These are phyloP conservation scores for Madurella mycetomatis DNA, from an alignment of 2,329 filamentous ascomycete genomes.

Conservation along the genomic window DNA sequence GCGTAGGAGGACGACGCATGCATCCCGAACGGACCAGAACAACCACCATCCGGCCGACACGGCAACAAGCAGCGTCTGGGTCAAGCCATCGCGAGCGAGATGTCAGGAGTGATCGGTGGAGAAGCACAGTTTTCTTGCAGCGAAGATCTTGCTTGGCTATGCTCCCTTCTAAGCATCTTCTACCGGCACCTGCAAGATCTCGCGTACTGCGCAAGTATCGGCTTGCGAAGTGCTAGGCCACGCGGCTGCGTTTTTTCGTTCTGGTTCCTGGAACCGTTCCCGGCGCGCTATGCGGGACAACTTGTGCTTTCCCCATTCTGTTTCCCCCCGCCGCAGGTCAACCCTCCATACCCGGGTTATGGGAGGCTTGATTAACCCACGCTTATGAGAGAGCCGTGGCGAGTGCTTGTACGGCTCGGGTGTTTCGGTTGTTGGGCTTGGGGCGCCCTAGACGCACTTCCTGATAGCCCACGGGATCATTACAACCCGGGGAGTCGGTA, in stretches of 20 bases:
- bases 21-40: constrained; percentile 2
- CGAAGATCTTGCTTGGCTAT: constrained; percentile 7
- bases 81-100: neutral
- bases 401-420: neutral
- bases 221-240: neutral
- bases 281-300: neutral
- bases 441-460: neutral
- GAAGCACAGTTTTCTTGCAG: constrained; percentile 1
- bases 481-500: too few relatives aligned
- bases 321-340: neutral
- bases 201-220: neutral
- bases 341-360: neutral
- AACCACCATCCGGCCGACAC: constrained; percentile 11
- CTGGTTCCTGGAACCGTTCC: neutral
- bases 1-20: constrained; percentile 11
- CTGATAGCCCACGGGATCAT: too few relatives aligned
- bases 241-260: constrained; percentile 3
- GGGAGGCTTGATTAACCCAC: neutral
- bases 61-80: neutral
- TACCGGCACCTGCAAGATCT: constrained; percentile 1
- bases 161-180: constrained; percentile 18
- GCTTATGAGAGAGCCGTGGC: neutral
- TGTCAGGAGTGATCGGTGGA: constrained; percentile 14
- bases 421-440: neutral
- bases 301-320: neutral